These are phyloP conservation scores for Candida dubliniensis DNA, from an alignment of 1,139 yeast genomes.

Conservation along the genomic window DNA sequence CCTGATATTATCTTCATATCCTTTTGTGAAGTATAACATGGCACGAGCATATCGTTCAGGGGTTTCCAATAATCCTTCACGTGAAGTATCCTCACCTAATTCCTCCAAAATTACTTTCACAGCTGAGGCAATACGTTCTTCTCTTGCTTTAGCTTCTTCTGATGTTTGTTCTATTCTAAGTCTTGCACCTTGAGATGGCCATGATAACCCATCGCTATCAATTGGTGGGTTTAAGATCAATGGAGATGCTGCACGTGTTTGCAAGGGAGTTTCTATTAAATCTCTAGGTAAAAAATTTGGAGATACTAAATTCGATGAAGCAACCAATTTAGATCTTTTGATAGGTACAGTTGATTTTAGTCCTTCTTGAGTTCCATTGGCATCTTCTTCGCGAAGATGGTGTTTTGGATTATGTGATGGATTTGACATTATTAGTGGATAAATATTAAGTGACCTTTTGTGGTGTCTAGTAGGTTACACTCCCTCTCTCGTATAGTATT, in stretches of 20 bases:
- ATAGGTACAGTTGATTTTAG: constrained; percentile 28
- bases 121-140: constrained; percentile 77
- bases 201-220: constrained; percentile 86
- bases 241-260: constrained; percentile 80
- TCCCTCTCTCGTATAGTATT: background rate
- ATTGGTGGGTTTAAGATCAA: constrained; percentile 82
- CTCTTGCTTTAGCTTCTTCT: constrained; percentile 62
- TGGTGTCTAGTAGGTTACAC: background rate
- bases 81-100: constrained; percentile 83
- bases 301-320: constrained; percentile 4
- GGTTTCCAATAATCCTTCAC: constrained; percentile 91
- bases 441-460: background rate
- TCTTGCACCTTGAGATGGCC: constrained; percentile 94
- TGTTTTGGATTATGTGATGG: background rate
- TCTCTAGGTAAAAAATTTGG: constrained; percentile 9
- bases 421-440: background rate
- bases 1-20: constrained; percentile 87
- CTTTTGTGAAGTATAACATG: constrained; percentile 92
- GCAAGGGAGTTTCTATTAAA: constrained; percentile 47
- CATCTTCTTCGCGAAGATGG: background rate
- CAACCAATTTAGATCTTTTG: constrained; percentile 24
- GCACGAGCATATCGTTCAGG: constrained; percentile 97
- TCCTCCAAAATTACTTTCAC: constrained; percentile 80
- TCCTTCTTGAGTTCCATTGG: constrained; percentile 3
- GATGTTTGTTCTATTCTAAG: constrained; percentile 64